A percentile compares a stretch with the other conserved stretches of the same genome.
Conservation (phyloP, 257 asterid species). For the Anisodus tanguticus region DNA sequence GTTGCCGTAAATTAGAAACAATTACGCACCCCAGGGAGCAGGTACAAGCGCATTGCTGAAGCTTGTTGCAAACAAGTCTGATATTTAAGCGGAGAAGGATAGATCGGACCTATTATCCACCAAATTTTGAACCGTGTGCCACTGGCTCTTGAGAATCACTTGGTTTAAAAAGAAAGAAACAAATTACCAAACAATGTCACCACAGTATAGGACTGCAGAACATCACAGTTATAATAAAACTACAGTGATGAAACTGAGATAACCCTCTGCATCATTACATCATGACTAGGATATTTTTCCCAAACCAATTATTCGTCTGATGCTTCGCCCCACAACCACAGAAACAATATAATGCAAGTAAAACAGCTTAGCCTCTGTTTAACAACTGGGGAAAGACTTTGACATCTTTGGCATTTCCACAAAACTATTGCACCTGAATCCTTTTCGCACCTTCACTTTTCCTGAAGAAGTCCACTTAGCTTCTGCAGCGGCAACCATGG, state of each 20-base stretch:
- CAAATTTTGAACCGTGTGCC: not conserved
- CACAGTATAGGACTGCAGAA: not conserved
- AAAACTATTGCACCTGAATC: constrained; percentile 16
- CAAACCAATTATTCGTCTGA: not conserved
- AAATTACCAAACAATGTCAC: not conserved
- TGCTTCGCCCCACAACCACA: not conserved
- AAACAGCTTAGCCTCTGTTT: not conserved
- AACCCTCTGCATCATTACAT: not conserved
- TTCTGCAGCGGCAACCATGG: constrained; percentile 11
- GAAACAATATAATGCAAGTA: not conserved
- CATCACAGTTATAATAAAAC: not conserved
- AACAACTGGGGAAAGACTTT: not conserved
- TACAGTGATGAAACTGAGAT: not conserved
- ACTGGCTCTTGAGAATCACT: not conserved
- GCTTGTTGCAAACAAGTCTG: not conserved
- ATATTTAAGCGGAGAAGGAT: not conserved
- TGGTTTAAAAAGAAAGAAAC: not conserved
- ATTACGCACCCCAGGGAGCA: not conserved
- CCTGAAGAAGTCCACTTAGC: constrained; percentile 13
- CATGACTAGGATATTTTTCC: constrained; percentile 22
- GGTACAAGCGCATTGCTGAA: not conserved
- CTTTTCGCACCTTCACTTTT: constrained; percentile 10
- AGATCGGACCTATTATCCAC: not conserved
- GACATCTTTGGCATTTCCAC: constrained; percentile 5
- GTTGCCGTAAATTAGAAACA: not conserved